Evolutionary conservation across 2,329 filamentous ascomycete species (phyloP).

Genomic region (Ascochyta rabiei): DNA sequence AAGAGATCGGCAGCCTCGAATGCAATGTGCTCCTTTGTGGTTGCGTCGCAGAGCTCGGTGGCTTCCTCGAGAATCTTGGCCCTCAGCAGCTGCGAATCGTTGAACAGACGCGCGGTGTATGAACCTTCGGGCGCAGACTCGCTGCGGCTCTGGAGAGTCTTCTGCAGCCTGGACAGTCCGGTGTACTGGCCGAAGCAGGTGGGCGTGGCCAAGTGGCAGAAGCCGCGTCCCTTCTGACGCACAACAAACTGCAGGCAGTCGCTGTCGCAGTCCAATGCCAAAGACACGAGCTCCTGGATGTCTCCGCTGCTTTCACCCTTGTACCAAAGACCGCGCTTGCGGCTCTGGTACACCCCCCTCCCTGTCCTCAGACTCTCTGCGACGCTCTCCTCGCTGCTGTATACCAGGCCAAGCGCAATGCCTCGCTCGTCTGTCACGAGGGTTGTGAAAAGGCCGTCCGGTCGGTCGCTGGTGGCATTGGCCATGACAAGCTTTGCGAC

Average conservation of each 20-base stretch:
- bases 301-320: slow-evolving; percentile 96
- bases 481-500: slow-evolving; percentile 74
- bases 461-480: slow-evolving; percentile 79
- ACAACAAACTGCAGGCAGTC: slow-evolving; percentile 92
- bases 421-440: slow-evolving; percentile 90
- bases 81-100: slow-evolving; percentile 83
- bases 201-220: slow-evolving; percentile 91
- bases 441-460: slow-evolving; percentile 85
- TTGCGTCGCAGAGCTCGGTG: slow-evolving; percentile 89
- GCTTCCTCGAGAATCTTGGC: slow-evolving; percentile 99
- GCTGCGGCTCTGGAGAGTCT: slow-evolving; percentile 83
- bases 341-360: slow-evolving; percentile 90
- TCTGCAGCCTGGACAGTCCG: slow-evolving; percentile 83
- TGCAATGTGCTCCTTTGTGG: slow-evolving; percentile 80
- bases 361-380: slow-evolving; percentile 82
- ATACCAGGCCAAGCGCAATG: slow-evolving; percentile 84
- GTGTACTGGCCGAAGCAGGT: slow-evolving; percentile 88
- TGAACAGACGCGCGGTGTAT: slow-evolving; percentile 92
- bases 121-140: slow-evolving; percentile 83
- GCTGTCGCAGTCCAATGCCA: slow-evolving; percentile 90
- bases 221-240: slow-evolving; percentile 83
- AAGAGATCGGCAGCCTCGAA: slow-evolving; percentile 95
- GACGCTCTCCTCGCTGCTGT: slow-evolving; percentile 91
- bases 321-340: slow-evolving; percentile 94
- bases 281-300: slow-evolving; percentile 83